phyloP scores from a whole-genome alignment of 352 stramenopile species.

The Lagenidium sp. region DNA sequence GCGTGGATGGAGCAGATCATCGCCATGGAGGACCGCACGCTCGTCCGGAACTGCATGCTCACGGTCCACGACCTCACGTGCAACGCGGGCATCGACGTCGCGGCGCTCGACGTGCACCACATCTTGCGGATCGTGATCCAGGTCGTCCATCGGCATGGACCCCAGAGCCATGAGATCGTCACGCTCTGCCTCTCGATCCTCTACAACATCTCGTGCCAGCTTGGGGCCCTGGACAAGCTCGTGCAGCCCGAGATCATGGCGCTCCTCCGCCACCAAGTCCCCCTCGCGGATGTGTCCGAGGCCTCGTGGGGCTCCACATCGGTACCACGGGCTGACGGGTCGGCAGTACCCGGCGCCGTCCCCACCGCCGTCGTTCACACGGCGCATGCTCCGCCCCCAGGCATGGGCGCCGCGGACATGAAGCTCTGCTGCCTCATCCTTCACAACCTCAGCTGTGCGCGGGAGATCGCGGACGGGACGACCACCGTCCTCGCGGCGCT shows the following conservation, averaged over 20 bases:
- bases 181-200: constrained; percentile 60
- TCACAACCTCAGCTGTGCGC: constrained; percentile 62
- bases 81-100: constrained; percentile 37
- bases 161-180: constrained; percentile 32
- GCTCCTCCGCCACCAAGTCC: constrained; percentile 37
- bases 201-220: constrained; percentile 72
- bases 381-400: too few relatives aligned
- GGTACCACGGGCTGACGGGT: too few relatives aligned
- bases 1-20: constrained; percentile 81
- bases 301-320: background rate
- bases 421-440: constrained; percentile 60
- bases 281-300: background rate
- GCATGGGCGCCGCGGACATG: too few relatives aligned
- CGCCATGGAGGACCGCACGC: constrained; percentile 50
- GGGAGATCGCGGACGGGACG: background rate
- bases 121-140: constrained; percentile 58
- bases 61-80: constrained; percentile 66
- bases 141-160: constrained; percentile 44
- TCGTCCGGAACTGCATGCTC: constrained; percentile 75
- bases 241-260: constrained; percentile 43
- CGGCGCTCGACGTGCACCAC: constrained; percentile 49
- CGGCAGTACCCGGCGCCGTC: too few relatives aligned
- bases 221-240: constrained; percentile 28
- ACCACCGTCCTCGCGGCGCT: constrained; percentile 25
- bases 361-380: constrained; percentile 1